Conservation (phyloP, 1,284 basidiomycete species). For the Melampsora larici-populina region DNA sequence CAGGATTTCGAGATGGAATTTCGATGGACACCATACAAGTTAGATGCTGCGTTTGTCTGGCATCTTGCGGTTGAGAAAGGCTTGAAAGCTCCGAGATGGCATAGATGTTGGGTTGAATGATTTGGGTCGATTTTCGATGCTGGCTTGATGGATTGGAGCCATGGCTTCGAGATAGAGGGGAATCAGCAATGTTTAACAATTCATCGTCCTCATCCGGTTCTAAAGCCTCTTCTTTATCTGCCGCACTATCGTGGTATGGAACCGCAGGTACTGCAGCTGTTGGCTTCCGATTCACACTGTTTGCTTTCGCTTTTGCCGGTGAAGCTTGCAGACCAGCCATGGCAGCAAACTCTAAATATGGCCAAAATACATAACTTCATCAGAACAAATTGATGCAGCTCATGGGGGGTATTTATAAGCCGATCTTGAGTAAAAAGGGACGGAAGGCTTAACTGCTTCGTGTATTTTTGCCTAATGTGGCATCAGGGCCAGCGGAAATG, state of each 20-base stretch:
- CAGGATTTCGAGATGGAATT: not conserved
- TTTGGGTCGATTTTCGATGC: not conserved
- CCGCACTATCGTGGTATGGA: no score
- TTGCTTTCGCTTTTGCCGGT: not conserved
- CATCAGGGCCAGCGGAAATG: not conserved
- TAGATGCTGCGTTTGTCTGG: slow-evolving; percentile 21
- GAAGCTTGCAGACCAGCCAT: slow-evolving; percentile 45
- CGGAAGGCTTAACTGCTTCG: not conserved
- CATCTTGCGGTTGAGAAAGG: slow-evolving; percentile 14
- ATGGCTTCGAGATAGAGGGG: not conserved
- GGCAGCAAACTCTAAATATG: slow-evolving; percentile 49
- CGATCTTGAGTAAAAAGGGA: no score
- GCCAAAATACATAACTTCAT: not conserved
- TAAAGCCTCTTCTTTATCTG: no score
- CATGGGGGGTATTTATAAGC: no score
- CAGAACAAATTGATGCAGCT: no score
- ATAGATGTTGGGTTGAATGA: slow-evolving; percentile 10
- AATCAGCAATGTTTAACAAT: not conserved
- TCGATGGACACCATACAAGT: slow-evolving; percentile 32
- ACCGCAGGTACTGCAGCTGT: no score
- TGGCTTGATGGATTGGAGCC: not conserved
- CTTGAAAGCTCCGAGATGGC: slow-evolving; percentile 21
- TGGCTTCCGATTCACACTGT: no score
- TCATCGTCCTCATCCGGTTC: not conserved
- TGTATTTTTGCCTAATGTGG: not conserved